A percentile compares a stretch with the other conserved stretches of the same genome.
Evolutionary conservation across 1,284 basidiomycete genomes (phyloP).

Genomic region (Schizophyllum commune): DNA sequence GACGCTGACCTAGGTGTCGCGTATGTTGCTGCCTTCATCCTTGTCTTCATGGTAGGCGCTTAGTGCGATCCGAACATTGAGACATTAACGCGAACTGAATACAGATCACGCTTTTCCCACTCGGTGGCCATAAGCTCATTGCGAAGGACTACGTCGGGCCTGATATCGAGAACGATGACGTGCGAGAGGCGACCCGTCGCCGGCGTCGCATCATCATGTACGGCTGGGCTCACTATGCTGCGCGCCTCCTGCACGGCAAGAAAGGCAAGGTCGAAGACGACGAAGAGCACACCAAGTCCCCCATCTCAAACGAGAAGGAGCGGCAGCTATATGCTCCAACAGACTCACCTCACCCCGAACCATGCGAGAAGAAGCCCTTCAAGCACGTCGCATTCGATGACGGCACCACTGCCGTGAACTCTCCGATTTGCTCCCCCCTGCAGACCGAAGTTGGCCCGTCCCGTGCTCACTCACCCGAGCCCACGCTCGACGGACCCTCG

Average conservation of each 20-base stretch:
- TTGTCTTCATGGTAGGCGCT: constrained; percentile 35
- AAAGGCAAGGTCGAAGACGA: constrained; percentile 13
- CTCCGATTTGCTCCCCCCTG: neutral
- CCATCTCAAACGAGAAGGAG: neutral
- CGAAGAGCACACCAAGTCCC: constrained; percentile 7
- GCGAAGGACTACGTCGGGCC: constrained; percentile 56
- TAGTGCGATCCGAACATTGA: constrained; percentile 2
- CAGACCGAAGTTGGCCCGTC: neutral
- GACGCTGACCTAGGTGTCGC: constrained; percentile 58
- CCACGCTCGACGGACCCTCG: neutral
- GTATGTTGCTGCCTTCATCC: constrained; percentile 42
- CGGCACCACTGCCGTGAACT: neutral
- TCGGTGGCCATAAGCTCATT: constrained; percentile 45
- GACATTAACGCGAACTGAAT: neutral
- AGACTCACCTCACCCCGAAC: neutral
- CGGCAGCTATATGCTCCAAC: neutral
- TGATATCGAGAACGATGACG: constrained; percentile 47
- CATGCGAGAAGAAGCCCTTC: neutral
- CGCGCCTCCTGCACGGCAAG: neutral
- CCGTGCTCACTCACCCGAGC: neutral
- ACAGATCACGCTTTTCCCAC: constrained; percentile 57
- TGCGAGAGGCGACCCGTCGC: constrained; percentile 31
- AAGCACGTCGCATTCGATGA: neutral
- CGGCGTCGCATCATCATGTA: constrained; percentile 20
- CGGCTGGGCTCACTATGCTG: constrained; percentile 9